These are phyloP conservation scores for Arthrobotrys iridis DNA, from an alignment of 2,329 filamentous ascomycete genomes.

Conservation along the genomic window DNA sequence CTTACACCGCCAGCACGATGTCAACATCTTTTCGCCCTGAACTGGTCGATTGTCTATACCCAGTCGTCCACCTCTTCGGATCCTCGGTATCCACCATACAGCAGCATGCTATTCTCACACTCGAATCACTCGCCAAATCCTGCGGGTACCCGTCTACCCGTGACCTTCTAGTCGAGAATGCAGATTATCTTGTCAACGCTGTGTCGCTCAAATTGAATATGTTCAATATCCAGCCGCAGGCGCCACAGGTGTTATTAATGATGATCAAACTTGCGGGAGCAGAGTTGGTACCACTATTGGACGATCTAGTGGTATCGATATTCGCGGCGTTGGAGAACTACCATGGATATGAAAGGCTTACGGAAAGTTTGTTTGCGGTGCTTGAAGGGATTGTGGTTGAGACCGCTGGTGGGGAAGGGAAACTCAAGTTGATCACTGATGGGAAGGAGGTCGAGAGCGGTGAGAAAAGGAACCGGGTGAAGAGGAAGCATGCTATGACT, in stretches of 20 bases:
- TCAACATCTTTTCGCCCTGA: conserved; percentile 79
- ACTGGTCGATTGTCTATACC: conserved; percentile 89
- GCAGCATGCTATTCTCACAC: conserved; percentile 80
- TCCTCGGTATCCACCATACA: conserved; percentile 75
- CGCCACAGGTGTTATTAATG: conserved; percentile 90
- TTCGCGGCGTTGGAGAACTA: conserved; percentile 95
- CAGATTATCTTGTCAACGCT: conserved; percentile 95
- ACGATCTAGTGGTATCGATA: conserved; percentile 89
- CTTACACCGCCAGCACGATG: conserved; percentile 76
- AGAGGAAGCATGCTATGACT: conserved; percentile 37
- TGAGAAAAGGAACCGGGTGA: conserved; percentile 40
- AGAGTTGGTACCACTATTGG: conserved; percentile 82
- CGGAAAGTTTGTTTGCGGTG: conserved; percentile 84
- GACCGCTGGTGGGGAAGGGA: conserved; percentile 70
- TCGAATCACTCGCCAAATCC: conserved; percentile 79
- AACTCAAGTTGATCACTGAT: conserved; percentile 60
- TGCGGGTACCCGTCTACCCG: conserved; percentile 80
- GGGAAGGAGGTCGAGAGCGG: conserved; percentile 38
- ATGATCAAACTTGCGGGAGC: conserved; percentile 90
- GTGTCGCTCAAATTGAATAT: conserved; percentile 88
- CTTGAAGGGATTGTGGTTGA: conserved; percentile 85
- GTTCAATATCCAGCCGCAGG: conserved; percentile 89
- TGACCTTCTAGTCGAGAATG: conserved; percentile 85
- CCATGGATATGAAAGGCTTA: conserved; percentile 87
- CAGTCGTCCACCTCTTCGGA: conserved; percentile 86